Base-by-base conservation (phyloP, 2,329 filamentous ascomycete species). In the Thielaviopsis musarum region DNA sequence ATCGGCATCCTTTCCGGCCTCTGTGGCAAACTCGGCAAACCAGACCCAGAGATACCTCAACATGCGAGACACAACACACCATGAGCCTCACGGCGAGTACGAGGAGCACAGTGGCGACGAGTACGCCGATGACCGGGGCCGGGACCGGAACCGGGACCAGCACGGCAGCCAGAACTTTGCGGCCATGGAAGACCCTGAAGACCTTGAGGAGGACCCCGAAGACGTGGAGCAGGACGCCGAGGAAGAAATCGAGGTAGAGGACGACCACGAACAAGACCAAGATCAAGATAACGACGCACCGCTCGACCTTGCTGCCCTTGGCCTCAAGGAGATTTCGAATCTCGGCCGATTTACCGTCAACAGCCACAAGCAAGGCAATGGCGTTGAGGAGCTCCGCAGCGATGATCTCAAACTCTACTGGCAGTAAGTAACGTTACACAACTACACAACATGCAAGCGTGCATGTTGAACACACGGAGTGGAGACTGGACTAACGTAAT, bases 271-370 rank as follows among this genome's bases (percentile, higher is more conserved):
- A n/a, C n/a, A n/a, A n/a, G n/a, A n/a, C n/a, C n/a, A 64, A 6
- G 67, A 68, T 9, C 38, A 56, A 17, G 66, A 66, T 13, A 68
- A 70, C 12, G 73, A 72, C 0, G 68, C 69, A 4, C 66, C 69
- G 0, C 79, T 83, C 57, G 75, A 83, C 59, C 73, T 81, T 15
- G 71, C 75, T 19, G 76, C 76, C 19, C 68, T 77, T 12, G 76
- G 83, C 52, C 74, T 91, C 63, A 91, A 90, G 69, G 88, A 93
- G 68, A 91, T 93, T 68, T 88, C 85, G 65, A 90, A 89, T 63
- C 77, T 93, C 21, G 88, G 87, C 34, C 86, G 84, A 64, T 91
- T 89, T 76, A 91, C 86, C 12, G 87, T 91, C 65, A 88, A 84
- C 68, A 88, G 82, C 66, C 83, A 83, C 67, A 93, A 93, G 71